Evolutionary conservation across 176 grass and related monocot species (phyloP).

Genomic region (Otatea glauca): DNA sequence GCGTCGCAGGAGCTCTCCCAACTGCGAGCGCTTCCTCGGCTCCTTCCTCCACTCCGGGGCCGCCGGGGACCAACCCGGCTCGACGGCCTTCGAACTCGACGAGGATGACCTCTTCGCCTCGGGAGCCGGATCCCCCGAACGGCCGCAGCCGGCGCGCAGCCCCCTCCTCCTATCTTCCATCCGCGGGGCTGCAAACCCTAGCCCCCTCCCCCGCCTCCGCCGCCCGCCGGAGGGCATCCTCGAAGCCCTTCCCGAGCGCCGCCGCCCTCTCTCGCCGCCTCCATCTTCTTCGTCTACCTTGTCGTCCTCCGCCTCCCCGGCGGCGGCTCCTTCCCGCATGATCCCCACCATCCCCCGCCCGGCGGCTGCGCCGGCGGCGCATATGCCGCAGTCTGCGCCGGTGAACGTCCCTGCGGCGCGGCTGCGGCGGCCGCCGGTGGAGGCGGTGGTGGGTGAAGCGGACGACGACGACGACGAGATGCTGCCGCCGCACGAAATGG

Average conservation of each 20-base stretch:
- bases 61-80: slow-evolving; percentile 37
- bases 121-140: slow-evolving; percentile 51
- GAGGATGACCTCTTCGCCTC: slow-evolving; percentile 71
- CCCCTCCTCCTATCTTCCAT: slow-evolving; percentile 34
- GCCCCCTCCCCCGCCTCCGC: slow-evolving; percentile 39
- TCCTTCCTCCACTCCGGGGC: slow-evolving; percentile 48
- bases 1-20: slow-evolving; percentile 48
- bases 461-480: slow-evolving; percentile 62
- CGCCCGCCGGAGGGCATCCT: slow-evolving; percentile 71
- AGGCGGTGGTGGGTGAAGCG: slow-evolving; percentile 25
- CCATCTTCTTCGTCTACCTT: slow-evolving; percentile 54
- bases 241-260: slow-evolving; percentile 52
- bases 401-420: slow-evolving; percentile 66
- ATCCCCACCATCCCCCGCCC: slow-evolving; percentile 70
- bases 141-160: slow-evolving; percentile 25
- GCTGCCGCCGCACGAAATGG: slow-evolving; percentile 86
- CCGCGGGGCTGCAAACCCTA: slow-evolving; percentile 45
- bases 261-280: slow-evolving; percentile 28
- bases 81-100: slow-evolving; percentile 70
- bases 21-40: slow-evolving; percentile 59
- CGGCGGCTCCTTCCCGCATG: slow-evolving; percentile 53
- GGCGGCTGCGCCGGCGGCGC: slow-evolving; percentile 35
- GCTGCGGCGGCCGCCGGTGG: slow-evolving; percentile 35
- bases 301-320: slow-evolving; percentile 61
- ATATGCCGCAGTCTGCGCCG: slow-evolving; percentile 66